Conservation (phyloP, 2,329 filamentous ascomycete genomes). For the Claviceps paspali region DNA sequence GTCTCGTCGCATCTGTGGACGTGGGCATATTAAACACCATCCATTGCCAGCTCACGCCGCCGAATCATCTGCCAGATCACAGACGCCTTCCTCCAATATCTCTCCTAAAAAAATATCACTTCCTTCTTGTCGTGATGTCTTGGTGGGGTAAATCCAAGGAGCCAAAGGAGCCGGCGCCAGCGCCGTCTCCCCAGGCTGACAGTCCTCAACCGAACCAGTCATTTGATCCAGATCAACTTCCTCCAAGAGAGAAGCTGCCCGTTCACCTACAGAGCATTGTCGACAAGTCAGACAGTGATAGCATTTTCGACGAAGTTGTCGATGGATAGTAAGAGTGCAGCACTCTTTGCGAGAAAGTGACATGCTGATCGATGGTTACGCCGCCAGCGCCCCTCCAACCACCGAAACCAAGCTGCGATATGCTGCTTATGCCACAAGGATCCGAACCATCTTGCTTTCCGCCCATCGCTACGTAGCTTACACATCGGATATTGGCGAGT, state of each 20-base stretch:
- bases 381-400: conserved; percentile 42
- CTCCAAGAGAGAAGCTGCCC: conserved; percentile 35
- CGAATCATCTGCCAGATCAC: too few species aligned
- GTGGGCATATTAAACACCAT: too few species aligned
- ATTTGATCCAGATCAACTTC: conserved; percentile 32
- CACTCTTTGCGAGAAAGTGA: neutral
- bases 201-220: conserved; percentile 11
- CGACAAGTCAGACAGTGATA: conserved; percentile 44
- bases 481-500: conserved; percentile 91
- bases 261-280: conserved; percentile 40
- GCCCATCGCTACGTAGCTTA: conserved; percentile 96
- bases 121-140: conserved; percentile 20
- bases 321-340: conserved; percentile 54
- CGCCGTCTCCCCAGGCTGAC: conserved; percentile 5
- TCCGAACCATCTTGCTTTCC: conserved; percentile 74
- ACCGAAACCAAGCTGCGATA: conserved; percentile 81
- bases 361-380: conserved; percentile 8
- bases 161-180: conserved; percentile 13
- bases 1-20: too few species aligned
- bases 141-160: conserved; percentile 29
- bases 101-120: too few species aligned
- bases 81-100: too few species aligned
- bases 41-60: too few species aligned
- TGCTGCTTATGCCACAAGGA: conserved; percentile 75
- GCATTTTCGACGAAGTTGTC: conserved; percentile 61